Base-by-base conservation (phyloP, 2,329 filamentous ascomycete genomes). In the Pseudocercospora eumusae region DNA sequence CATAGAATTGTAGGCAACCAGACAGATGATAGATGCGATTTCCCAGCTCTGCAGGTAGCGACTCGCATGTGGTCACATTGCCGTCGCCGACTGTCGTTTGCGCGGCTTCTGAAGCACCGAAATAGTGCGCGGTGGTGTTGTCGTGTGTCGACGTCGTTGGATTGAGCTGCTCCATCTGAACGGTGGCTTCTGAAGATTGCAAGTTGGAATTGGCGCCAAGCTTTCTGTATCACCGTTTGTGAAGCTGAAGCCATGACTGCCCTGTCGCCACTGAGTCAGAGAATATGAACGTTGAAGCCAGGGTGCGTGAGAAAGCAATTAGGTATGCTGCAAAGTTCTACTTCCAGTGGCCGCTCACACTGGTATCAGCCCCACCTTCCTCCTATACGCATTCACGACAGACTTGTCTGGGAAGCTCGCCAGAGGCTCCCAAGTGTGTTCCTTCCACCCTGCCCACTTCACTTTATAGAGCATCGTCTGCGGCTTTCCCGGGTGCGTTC, bases 391-490 rank as follows among this genome's bases (percentile, higher is more conserved):
- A 28, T 65, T 61, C 13, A 73, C 33, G 7, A 71, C 59, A 9
- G 59, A 56, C 31, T 57, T 52, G 42, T 69, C 68, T 15, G 61
- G 63, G 57, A 73, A 67, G 40, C 63, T 67, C 23, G 36, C 28
- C n/a, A 59, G 59, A 8, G 65, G 65, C 27, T 74, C 71, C 71
- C 71, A 74, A 1, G 70, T 71, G 8, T 66, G 60, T 11, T 68
- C 65, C 7, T 64, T 60, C 45, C 62, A 72, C 3, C 72, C 72
- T 11, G 61, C 66, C 72, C 72, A 74, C 61, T 73, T 73, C 20
- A 72, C 70, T 31, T 69, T 65, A 49, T 72, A 74, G 6, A 74
- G 62, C 70, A 71, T 71, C 3, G 68, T 69, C 28, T 66, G 67
- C 23, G 69, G 63, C 40, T 68, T 64, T 9, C 71, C 71, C 9